Evolutionary conservation across 83 land plant species (phyloP).

Genomic region (Picea engelmannii): DNA sequence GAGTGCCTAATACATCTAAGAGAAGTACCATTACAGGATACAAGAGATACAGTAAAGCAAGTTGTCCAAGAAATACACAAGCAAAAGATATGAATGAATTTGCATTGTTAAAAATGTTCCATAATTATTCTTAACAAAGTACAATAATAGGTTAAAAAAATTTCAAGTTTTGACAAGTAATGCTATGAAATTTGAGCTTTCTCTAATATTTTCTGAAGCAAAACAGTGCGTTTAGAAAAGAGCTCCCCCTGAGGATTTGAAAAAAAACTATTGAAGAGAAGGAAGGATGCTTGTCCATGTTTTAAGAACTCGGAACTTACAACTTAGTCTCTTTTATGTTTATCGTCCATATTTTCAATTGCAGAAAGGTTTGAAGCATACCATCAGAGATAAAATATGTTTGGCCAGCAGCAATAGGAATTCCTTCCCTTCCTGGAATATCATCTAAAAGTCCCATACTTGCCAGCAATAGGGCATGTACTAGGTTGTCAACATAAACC

Average conservation of each 20-base stretch:
- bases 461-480: conserved; percentile 80
- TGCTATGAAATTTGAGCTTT: not conserved
- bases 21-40: no score
- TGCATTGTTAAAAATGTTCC: not conserved
- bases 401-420: conserved; percentile 84
- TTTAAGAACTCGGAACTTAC: not conserved
- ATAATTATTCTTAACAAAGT: not conserved
- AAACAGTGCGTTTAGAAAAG: not conserved
- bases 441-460: conserved; percentile 96
- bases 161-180: not conserved
- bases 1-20: no score
- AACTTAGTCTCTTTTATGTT: not conserved
- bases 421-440: conserved; percentile 67
- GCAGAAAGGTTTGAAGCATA: conserved; percentile 24
- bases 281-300: not conserved
- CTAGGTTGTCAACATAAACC: conserved; percentile 91
- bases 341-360: not conserved
- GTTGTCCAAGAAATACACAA: no score
- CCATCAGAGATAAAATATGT: conserved; percentile 95
- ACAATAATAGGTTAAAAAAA: not conserved
- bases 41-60: no score
- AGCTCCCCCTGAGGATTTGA: no score
- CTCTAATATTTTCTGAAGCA: not conserved
- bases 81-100: not conserved
- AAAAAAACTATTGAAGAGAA: not conserved